Evolutionary conservation across 163 green algal genomes (phyloP), one percentile per base, ranked within the genome.

Genomic region (Chlamydomonas reinhardtii): DNA sequence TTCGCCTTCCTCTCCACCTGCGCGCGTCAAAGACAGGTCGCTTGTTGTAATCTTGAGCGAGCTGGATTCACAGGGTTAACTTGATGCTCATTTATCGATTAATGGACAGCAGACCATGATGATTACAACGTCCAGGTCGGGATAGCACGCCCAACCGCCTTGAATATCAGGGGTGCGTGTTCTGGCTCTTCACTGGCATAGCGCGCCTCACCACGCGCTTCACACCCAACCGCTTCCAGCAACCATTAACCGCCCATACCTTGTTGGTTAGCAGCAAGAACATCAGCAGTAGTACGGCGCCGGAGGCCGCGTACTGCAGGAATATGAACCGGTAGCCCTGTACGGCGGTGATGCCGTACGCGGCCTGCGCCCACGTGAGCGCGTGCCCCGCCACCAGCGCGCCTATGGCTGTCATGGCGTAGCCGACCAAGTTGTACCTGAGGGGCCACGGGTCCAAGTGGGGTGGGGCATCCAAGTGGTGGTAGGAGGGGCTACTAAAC

Each of bases 391-490:
- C 75, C 32, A n/a, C 74, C 64, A 88, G 83, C 3, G 83, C 54
- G 43, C 83, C 83, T 0, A 83, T 8, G 1, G 83, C 83, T 8
- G 83, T 83, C 59, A 35, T 62, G 35, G 37, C 34, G 54, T 88
- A 88, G 14, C 83, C 83, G 29, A 83, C 64, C 62, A 88, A 73
- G 74, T 88, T 88, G 64, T 88, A 88, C 74, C 76, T 84, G 76
- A 43, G 19, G n/a, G 24, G 39, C 5, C 39, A 8, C 5, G 39
- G 39, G 39, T 8, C 39, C 5, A 8, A 8, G 39, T 8, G 39
- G 39, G 39, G 39, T 48, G n/a, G n/a, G n/a, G n/a, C n/a, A n/a
- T n/a, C n/a, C n/a, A n/a, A n/a, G n/a, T n/a, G n/a, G n/a, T n/a
- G n/a, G n/a, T n/a, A n/a, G n/a, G n/a, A n/a, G n/a, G n/a, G n/a